Evolutionary conservation across 2,329 filamentous ascomycete genomes (phyloP), one percentile per base, ranked within the genome.

Genomic region (Aspergillus intermedius): DNA sequence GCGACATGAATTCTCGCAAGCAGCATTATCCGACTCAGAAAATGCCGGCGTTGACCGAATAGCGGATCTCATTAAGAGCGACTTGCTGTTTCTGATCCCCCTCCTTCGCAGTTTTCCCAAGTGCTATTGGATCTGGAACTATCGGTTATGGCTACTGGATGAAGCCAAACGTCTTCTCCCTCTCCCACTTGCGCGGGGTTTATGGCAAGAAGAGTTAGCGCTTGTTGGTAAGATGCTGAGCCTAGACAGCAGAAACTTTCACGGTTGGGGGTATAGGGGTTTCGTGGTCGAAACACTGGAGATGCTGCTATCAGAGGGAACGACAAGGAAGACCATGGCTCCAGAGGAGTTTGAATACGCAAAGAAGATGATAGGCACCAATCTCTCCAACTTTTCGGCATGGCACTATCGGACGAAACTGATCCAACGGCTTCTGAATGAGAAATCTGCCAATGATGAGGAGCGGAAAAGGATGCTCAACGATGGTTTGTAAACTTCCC

Each of bases 91-190:
- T 63, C 84, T 91, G 30, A 81, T 96, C 37, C 88, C 88, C 0
- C 78, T 98, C 17, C 79, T 98, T 44, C 79, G 88, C 55, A 82
- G 89, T 56, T 91, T 83, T 56, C 93, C 93, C 5, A 98, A 98
- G 68, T 97, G 93, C 76, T 98, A 98, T 74, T 97, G 93, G 91
- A 91, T 98, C 62, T 98, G 93, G 93, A 95, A 95, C 59, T 91
- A 96, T 69, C 84, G 93, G 23, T 72, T 86, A 42, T 98, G 93
- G 91, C 74, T 91, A 3, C 75, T 98, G 12, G 75, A 84, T 47
- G 81, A 88, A 65, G 83, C 84, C 30, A 87, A 86, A 42, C 65
- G 76, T 10, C 75, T 83, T 15, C 74, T 95, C 8, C 78, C 82
- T 2, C 53, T 69, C 1, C 49, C 73, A 0, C 63, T 73, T 13